phyloP scores from a whole-genome alignment of 2,329 filamentous ascomycete genomes.

The Thielaviopsis punctulata region DNA sequence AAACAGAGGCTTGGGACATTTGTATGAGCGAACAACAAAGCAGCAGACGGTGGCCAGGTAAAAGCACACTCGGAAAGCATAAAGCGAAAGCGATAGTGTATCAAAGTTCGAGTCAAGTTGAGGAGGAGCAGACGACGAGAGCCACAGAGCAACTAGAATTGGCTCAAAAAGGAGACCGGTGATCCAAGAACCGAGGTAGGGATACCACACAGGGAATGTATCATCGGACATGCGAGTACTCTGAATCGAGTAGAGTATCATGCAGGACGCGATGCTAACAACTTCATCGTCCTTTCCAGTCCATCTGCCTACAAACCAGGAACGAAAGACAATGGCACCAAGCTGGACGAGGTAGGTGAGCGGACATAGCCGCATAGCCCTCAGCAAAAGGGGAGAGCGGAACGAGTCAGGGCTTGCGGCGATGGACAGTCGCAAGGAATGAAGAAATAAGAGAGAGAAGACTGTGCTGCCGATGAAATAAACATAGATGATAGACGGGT shows the following conservation, averaged over 20 bases:
- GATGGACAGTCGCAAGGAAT: slow-evolving; percentile 24
- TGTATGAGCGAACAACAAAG: neutral
- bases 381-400: slow-evolving; percentile 20
- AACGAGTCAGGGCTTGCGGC: slow-evolving; percentile 20
- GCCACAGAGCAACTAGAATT: slow-evolving; percentile 21
- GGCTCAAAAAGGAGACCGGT: slow-evolving; percentile 41
- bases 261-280: slow-evolving; percentile 42
- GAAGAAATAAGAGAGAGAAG: slow-evolving; percentile 35
- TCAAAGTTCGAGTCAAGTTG: neutral
- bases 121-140: neutral
- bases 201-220: slow-evolving; percentile 38
- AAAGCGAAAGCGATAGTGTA: neutral
- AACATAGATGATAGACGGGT: slow-evolving; percentile 36
- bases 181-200: slow-evolving; percentile 45
- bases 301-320: slow-evolving; percentile 22
- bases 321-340: slow-evolving; percentile 21
- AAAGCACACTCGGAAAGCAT: neutral
- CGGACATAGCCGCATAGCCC: slow-evolving; percentile 1
- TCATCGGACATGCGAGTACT: slow-evolving; percentile 35
- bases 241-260: slow-evolving; percentile 46
- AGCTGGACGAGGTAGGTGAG: slow-evolving; percentile 31
- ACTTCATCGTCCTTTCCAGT: slow-evolving; percentile 29
- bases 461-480: slow-evolving; percentile 38
- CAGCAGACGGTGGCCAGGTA: neutral
- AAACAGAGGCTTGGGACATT: slow-evolving; percentile 10